Base-by-base conservation (phyloP, 768 basidiomycete species). In the Lactarius sanguifluus region DNA sequence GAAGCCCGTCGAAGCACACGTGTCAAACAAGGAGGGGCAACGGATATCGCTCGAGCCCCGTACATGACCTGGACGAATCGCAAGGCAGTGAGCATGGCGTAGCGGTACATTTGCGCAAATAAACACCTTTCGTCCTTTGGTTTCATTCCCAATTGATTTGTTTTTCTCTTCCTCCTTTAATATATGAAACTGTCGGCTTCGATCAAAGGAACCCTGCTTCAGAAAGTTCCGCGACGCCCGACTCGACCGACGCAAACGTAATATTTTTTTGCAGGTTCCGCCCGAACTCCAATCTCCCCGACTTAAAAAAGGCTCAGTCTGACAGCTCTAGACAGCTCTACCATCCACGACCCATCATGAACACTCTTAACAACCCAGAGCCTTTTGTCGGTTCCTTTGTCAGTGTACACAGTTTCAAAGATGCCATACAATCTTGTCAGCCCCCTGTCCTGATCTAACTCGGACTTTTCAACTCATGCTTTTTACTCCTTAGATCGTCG, bases 21-120 rank as follows among this genome's bases (percentile, higher is more conserved):
- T 54, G 85, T 83, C 72, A 81, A 82, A 54, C 78, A 80, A 34
- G 77, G 65, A 16, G 57, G 80, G 38, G 85, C 82, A 45, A 79
- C 85, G 61, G 89, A 91, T 73, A 80, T 91, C 66, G 79, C 82
- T 38, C 85, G 91, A 72, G 91, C 93, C 73, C 88, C 91, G 28
- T 94, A 94, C 74, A 92, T 94, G 91, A 79, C 82, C 77, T 94
- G 93, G 92, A 86, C 86, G 66, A 94, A 94, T 74, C 89, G 89
- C 71, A 83, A 87, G 74, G 90, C 91, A 56, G 79, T 79, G 16
- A 83, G 79, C 70, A 70, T 77, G 32, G 72, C 76, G 52, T 75
- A 68, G 66, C 32, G 23, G 23, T 25, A 45, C 20, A 45, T 41
- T 23, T 61, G 47, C 57, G 36, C 32, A 71, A 55, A 60, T 64